Base-by-base conservation (phyloP, 1,284 basidiomycete genomes). In the Malassezia yamatoensis region DNA sequence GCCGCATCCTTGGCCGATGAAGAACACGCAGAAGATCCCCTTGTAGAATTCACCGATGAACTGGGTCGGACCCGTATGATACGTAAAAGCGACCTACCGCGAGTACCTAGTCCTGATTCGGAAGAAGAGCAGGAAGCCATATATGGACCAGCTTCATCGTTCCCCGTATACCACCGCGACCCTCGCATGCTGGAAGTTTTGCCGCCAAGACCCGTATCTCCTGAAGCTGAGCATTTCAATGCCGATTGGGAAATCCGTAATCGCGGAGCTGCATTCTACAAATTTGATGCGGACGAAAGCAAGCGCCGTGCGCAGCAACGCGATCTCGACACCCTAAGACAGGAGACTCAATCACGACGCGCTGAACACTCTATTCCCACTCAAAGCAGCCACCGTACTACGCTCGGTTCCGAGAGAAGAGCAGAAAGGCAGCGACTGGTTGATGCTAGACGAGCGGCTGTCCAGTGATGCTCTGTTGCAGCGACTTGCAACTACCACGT, bases 251-350 rank as follows among this genome's bases (percentile, higher is more conserved):
- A 98, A 75, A 83, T 85, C 10, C 85, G 91, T 8, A 82, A 85
- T n/a, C 85, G 85, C 67, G 91, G 87, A 34, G 90, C 90, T 0
- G 90, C 83, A 0, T 88, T 86, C 76, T 93, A 91, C 72, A 83
- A 86, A 67, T 91, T 96, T 74, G 86, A 87, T 2, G 80, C 75
- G 0, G 87, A 93, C 66, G 86, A 89, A 65, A 83, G 85, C 56
- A 81, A 80, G 32, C 81, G 91, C 34, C 76, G 76, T 59, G 76
- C 78, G 51, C 85, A 94, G 76, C 86, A 90, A 86, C 85, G 86
- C 48, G 83, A 84, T 48, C 76, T 96, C 13, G 81, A 80, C 43
- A 72, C 77, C 8, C 79, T 81, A 11, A 78, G 87, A 38, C 78
- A 80, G 20, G 87, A 90, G 70, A 96, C 91, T 1, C 81, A 82